phyloP scores from a whole-genome alignment of 202 grass and related monocot genomes.

The Setaria italica region DNA sequence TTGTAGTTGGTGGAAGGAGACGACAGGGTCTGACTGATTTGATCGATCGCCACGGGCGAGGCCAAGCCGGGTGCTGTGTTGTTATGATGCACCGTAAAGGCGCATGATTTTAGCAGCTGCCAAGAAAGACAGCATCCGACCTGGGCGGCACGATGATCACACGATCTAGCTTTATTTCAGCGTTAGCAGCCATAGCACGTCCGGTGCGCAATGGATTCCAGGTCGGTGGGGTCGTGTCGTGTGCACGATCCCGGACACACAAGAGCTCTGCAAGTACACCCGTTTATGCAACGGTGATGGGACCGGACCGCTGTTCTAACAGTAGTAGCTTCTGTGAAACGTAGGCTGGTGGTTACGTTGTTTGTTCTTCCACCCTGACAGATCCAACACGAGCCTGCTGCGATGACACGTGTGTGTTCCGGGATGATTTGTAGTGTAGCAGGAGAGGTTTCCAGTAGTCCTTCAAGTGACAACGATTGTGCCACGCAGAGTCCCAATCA shows the following conservation, averaged over 20 bases:
- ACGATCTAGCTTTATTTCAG: not conserved
- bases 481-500: not conserved
- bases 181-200: not conserved
- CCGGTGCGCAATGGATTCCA: conserved; percentile 38
- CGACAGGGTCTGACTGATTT: conserved; percentile 35
- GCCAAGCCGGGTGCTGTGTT: not conserved
- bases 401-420: not conserved
- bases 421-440: not conserved
- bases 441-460: not conserved
- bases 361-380: not conserved
- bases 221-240: not conserved
- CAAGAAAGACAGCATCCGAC: not conserved
- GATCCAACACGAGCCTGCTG: not conserved
- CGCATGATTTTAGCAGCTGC: not conserved
- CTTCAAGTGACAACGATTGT: not conserved
- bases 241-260: conserved; percentile 23
- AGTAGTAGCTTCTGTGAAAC: not conserved
- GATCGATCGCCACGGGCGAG: conserved; percentile 11
- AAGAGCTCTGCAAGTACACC: conserved; percentile 14
- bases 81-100: conserved; percentile 39
- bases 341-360: conserved; percentile 18
- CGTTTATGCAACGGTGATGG: conserved; percentile 8
- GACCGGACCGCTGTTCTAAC: not conserved
- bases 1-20: not conserved
- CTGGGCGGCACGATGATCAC: conserved; percentile 42